Evolutionary conservation across 2,329 filamentous ascomycete species (phyloP).

Genomic region (Neopestalotiopsis sp.): DNA sequence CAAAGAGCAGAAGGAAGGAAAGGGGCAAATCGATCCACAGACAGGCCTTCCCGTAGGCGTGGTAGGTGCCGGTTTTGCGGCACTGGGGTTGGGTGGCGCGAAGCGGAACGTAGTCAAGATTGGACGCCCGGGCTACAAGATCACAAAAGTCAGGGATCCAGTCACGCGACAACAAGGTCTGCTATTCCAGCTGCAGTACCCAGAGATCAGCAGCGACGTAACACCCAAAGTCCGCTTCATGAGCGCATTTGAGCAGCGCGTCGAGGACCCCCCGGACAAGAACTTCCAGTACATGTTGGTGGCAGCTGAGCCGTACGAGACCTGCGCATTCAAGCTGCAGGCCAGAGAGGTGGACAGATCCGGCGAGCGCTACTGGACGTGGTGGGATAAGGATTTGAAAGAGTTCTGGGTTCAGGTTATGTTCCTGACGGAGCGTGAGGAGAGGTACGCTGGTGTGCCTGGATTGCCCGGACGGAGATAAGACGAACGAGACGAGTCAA

Average conservation of each 20-base stretch:
- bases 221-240: conserved; percentile 91
- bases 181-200: conserved; percentile 95
- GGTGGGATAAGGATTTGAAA: conserved; percentile 94
- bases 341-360: conserved; percentile 89
- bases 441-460: conserved; percentile 75
- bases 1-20: conserved; percentile 91
- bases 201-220: conserved; percentile 79
- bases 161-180: conserved; percentile 87
- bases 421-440: conserved; percentile 98
- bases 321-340: conserved; percentile 94
- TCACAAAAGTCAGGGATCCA: conserved; percentile 92
- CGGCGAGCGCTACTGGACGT: conserved; percentile 88
- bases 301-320: conserved; percentile 97
- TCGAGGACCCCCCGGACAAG: conserved; percentile 91
- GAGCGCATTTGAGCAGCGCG: conserved; percentile 94
- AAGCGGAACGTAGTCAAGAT: conserved; percentile 91
- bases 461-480: conserved; percentile 58
- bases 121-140: conserved; percentile 94
- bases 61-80: conserved; percentile 69
- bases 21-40: conserved; percentile 69
- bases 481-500: neutral
- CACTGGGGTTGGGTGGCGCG: conserved; percentile 62
- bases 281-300: conserved; percentile 94
- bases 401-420: conserved; percentile 98
- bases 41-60: conserved; percentile 77